Base-by-base conservation (phyloP, 2,329 filamentous ascomycete genomes). In the Neonectria sp. region DNA sequence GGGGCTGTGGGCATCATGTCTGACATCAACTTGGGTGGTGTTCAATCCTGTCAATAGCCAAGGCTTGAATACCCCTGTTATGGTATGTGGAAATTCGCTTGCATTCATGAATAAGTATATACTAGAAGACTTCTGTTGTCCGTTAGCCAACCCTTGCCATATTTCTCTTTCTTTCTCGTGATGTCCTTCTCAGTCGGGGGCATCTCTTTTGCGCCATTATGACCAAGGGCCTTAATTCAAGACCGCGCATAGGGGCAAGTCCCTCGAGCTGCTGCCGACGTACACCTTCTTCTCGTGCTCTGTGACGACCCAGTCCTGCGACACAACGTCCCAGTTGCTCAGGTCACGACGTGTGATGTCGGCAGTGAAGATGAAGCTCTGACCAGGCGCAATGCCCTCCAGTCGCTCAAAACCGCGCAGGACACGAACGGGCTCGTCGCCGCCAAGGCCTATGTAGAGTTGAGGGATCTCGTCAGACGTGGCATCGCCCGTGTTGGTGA, bases 361-460 rank as follows among this genome's bases (percentile, higher is more conserved):
- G 0, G 89, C 90, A 1, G 80, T 85, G 84, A 96, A 97, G 2
- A 86, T 88, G 4, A 83, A 85, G 58, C 86, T 89, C 79, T 89
- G 79, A n/a, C 93, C 94, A 0, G 93, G 87, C 4, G 88, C 84
- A 69, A 98, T 90, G 56, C 85, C 86, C 68, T 82, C 79, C 65
- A 97, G 80, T 53, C 94, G 89, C 65, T 97, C 93, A 76, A 98
- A 98, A 51, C 91, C 91, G 68, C 95, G 91, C 15, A 98, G 90
- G 3, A 90, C 85, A 29, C 86, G 82, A 3, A 84, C 81, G 3
- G 90, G 88, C 76, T 98, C 93, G 43, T 92, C 87, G 0, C 94
- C 95, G 56, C 95, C 95, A 3, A 97, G 92, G 33, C 88, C 90
- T 61, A 98, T 78, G 80, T 98, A 95, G 15, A 95, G 82, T 84